Evolutionary conservation across 1,284 basidiomycete genomes (phyloP).

Genomic region (Afroboletus lepidellus): DNA sequence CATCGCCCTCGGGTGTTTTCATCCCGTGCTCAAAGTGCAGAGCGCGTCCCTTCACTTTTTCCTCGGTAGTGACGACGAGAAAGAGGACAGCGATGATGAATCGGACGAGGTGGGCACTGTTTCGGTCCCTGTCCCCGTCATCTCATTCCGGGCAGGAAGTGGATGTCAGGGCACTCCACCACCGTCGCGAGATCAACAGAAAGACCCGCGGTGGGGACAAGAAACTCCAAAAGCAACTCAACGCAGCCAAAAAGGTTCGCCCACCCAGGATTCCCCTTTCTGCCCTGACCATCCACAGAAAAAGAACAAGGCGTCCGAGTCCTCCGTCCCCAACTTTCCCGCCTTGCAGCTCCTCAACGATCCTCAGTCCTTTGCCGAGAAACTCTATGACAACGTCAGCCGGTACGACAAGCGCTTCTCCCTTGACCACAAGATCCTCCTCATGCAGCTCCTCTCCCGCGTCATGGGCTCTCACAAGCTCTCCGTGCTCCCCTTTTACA

Average conservation of each 20-base stretch:
- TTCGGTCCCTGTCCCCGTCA: not conserved
- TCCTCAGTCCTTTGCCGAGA: constrained; percentile 95
- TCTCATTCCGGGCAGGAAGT: constrained; percentile 44
- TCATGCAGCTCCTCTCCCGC: constrained; percentile 97
- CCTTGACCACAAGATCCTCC: constrained; percentile 94
- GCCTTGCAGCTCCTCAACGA: constrained; percentile 94
- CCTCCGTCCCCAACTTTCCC: constrained; percentile 76
- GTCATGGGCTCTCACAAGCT: constrained; percentile 94
- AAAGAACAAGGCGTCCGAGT: constrained; percentile 49
- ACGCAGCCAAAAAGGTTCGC: constrained; percentile 64
- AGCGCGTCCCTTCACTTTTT: constrained; percentile 98
- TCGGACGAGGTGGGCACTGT: constrained; percentile 56
- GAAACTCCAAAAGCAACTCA: constrained; percentile 73
- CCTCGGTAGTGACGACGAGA: constrained; percentile 78
- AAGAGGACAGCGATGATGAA: constrained; percentile 69
- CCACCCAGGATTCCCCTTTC: not conserved
- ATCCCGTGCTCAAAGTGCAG: constrained; percentile 94
- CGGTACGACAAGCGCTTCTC: constrained; percentile 91
- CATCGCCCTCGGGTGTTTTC: constrained; percentile 88
- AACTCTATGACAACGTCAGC: constrained; percentile 86
- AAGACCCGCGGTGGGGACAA: constrained; percentile 80
- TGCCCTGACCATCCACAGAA: constrained; percentile 45
- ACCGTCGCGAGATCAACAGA: constrained; percentile 86
- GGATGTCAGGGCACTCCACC: constrained; percentile 73
- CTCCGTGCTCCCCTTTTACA: constrained; percentile 95